These are phyloP conservation scores for Claviceps quebecensis DNA, from an alignment of 2,329 filamentous ascomycete species.

Conservation along the genomic window DNA sequence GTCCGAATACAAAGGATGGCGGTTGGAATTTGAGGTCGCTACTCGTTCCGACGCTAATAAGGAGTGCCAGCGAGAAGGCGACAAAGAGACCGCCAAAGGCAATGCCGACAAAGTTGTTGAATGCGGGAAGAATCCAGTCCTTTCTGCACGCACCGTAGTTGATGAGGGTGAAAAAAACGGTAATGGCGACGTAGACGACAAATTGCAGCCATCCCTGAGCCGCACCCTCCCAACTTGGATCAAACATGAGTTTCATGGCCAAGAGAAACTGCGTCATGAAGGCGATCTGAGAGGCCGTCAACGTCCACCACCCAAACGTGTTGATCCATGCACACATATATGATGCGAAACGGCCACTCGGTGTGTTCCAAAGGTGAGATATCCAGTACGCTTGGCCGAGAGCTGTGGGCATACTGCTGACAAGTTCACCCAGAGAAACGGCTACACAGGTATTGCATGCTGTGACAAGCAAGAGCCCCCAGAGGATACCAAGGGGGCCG, in stretches of 20 bases:
- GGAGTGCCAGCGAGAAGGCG: constrained; percentile 33
- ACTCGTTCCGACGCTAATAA: constrained; percentile 36
- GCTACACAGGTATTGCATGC: constrained; percentile 39
- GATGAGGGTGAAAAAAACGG: constrained; percentile 30
- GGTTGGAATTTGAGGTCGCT: constrained; percentile 30
- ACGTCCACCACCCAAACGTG: constrained; percentile 44
- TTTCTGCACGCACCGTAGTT: constrained; percentile 37
- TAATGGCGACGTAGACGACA: constrained; percentile 38
- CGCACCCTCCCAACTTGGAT: constrained; percentile 29
- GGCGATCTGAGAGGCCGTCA: constrained; percentile 39
- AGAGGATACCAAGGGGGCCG: constrained; percentile 39
- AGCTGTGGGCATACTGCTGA: constrained; percentile 45
- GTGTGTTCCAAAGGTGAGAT: constrained; percentile 21
- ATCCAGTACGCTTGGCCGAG: constrained; percentile 46
- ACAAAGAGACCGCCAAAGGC: constrained; percentile 39
- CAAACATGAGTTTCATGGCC: constrained; percentile 41
- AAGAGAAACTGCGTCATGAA: constrained; percentile 46
- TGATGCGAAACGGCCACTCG: constrained; percentile 32
- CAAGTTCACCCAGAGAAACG: constrained; percentile 40
- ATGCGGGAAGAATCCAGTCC: constrained; percentile 25
- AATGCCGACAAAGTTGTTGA: constrained; percentile 43
- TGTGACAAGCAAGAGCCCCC: constrained; percentile 39
- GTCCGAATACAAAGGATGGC: constrained; percentile 36
- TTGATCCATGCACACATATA: constrained; percentile 49
- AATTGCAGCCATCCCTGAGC: constrained; percentile 39